Evolutionary conservation across 163 green algal species (phyloP), one percentile per base, ranked within the genome.

Genomic region (Volvox carteri): DNA sequence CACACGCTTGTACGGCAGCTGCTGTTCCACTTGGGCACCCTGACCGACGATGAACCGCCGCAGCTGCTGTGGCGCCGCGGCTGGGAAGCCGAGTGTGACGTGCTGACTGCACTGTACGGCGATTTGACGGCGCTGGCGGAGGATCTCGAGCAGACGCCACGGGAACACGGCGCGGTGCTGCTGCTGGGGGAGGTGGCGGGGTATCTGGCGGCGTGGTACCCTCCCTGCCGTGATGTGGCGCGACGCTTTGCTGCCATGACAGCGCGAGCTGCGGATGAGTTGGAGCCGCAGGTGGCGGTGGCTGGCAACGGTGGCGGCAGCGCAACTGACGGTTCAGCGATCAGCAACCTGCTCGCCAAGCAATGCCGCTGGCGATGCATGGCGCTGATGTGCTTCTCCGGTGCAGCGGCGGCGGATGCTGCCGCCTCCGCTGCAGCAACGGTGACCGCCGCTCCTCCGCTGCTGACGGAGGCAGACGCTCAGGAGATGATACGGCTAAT

Each of bases 161-260:
- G 91, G 2, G 90, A 93, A 39, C 91, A 93, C 33, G 78, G 81
- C 6, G 68, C 92, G 28, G 87, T 95, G 65, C 85, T 93, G 72
- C 85, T 93, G 56, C 90, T 94, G 67, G 92, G 92, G 1, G 73
- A 92, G 75, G 14, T 93, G n/a, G 86, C 90, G 37, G 88, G 90
- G 0, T 96, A 93, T 87, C 90, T 96, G 33, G 78, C 92, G 1
- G 85, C 75, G 54, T 96, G 86, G 86, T 41, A 92, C 52, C 5
- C 30, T 6, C 81, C 79, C 28, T 92, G 87, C 73, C 28, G 28
- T 0, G 23, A 18, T 25, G 72, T 92, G 4, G 86, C 90, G 2
- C 74, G 84, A 25, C 86, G 75, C 21, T 95, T 95, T 86, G 92
- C 93, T 19, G 79, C 52, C 4, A 93, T 94, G 72, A 90, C 90